phyloP scores from a whole-genome alignment of 805 yeast genomes.

The Komagataella populi region DNA sequence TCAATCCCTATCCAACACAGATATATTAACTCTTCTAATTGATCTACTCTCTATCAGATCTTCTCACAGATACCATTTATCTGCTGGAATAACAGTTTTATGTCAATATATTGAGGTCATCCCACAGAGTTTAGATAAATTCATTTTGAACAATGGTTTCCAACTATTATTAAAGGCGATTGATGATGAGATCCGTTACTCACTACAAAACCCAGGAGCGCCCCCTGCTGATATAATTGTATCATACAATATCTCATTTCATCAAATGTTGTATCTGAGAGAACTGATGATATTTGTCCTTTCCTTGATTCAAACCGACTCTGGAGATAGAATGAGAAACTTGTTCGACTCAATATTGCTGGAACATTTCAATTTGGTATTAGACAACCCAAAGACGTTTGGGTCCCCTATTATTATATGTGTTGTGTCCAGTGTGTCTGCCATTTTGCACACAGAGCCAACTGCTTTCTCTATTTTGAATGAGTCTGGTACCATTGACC shows the following conservation, averaged over 20 bases:
- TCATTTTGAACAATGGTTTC: slow-evolving; percentile 59
- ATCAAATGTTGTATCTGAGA: slow-evolving; percentile 47
- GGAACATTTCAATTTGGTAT: slow-evolving; percentile 39
- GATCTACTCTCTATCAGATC: slow-evolving; percentile 43
- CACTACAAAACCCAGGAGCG: slow-evolving; percentile 46
- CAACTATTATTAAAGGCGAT: slow-evolving; percentile 43
- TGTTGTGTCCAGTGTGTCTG: slow-evolving; percentile 49
- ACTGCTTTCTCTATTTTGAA: slow-evolving; percentile 71
- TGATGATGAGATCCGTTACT: slow-evolving; percentile 51
- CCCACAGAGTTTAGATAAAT: slow-evolving; percentile 43
- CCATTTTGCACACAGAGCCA: slow-evolving; percentile 80
- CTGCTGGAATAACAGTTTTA: slow-evolving; percentile 44
- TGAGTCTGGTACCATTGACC: slow-evolving; percentile 64
- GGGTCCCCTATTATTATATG: slow-evolving; percentile 53
- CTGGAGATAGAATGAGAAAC: slow-evolving; percentile 76
- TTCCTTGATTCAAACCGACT: slow-evolving; percentile 53
- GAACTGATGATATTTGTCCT: slow-evolving; percentile 50
- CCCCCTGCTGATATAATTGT: slow-evolving; percentile 38
- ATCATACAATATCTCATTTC: slow-evolving; percentile 37
- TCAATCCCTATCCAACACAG: slow-evolving; percentile 57
- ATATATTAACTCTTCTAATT: slow-evolving; percentile 52
- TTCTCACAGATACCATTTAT: slow-evolving; percentile 38
- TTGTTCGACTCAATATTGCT: slow-evolving; percentile 78
- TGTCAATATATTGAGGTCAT: slow-evolving; percentile 16
- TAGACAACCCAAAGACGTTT: slow-evolving; percentile 43